These are phyloP conservation scores for Nasturtium officinale DNA, from an alignment of 345 rosid species.

Conservation along the genomic window DNA sequence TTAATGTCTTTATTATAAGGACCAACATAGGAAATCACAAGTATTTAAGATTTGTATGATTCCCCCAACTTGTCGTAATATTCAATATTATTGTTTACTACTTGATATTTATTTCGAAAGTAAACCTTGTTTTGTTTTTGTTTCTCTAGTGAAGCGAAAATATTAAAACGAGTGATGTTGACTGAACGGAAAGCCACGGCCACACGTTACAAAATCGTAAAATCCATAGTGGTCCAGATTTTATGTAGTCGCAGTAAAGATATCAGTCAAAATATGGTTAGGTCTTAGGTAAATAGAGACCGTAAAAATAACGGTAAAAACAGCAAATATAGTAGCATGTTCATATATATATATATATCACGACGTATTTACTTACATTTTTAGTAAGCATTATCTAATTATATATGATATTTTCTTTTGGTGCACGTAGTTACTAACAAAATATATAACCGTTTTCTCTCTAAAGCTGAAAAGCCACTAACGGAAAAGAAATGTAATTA, in stretches of 20 bases:
- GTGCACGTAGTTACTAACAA: too few species aligned
- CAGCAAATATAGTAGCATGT: too few species aligned
- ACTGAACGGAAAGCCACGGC: slow-evolving; percentile 18
- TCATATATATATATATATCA: too few species aligned
- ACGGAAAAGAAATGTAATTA: too few species aligned
- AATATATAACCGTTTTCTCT: too few species aligned
- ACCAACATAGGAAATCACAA: slow-evolving; percentile 37
- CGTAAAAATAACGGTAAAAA: background rate
- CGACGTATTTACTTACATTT: too few species aligned
- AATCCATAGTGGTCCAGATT: background rate
- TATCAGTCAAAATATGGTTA: too few species aligned
- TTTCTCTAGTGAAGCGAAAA: background rate
- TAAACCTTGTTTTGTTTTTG: background rate
- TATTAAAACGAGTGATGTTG: slow-evolving; percentile 26
- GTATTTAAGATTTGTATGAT: slow-evolving; percentile 7
- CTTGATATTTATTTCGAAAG: background rate
- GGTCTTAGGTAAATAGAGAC: too few species aligned
- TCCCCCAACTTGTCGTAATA: slow-evolving; percentile 28
- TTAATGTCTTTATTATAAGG: slow-evolving; percentile 31
- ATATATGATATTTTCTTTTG: too few species aligned
- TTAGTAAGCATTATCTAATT: too few species aligned
- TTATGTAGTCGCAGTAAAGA: background rate
- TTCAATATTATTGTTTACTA: slow-evolving; percentile 17
- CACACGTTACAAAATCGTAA: background rate
- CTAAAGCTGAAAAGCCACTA: too few species aligned